These are phyloP conservation scores for Vitis rupestris DNA, from an alignment of 164 flowering plant species.

Conservation along the genomic window DNA sequence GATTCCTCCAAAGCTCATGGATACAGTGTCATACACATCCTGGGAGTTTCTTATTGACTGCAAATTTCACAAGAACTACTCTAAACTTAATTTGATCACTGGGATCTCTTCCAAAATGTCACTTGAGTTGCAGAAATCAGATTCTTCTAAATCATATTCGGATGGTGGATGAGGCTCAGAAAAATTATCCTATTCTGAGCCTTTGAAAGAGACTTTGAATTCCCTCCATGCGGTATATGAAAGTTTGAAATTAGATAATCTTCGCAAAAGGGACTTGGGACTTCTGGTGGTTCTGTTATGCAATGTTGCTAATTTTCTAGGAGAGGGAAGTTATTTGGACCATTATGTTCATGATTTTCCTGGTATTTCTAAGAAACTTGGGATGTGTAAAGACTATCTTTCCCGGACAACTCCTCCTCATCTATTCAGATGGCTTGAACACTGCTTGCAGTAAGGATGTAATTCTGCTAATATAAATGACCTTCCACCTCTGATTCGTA, in stretches of 20 bases:
- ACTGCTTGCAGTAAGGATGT: too few species aligned
- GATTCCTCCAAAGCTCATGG: constrained; percentile 14
- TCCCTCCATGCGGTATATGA: constrained; percentile 92
- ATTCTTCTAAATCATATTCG: constrained; percentile 18
- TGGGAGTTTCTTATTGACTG: constrained; percentile 84
- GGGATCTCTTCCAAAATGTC: constrained; percentile 25
- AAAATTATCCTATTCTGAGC: constrained; percentile 38
- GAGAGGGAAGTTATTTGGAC: too few species aligned
- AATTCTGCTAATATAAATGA: too few species aligned
- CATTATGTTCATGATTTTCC: too few species aligned
- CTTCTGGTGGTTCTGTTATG: too few species aligned
- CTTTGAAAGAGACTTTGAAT: constrained; percentile 55
- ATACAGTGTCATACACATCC: constrained; percentile 33
- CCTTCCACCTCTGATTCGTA: too few species aligned
- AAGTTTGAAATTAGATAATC: constrained; percentile 74
- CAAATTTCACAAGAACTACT: constrained; percentile 64
- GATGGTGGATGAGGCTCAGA: constrained; percentile 28
- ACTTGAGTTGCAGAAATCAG: constrained; percentile 16
- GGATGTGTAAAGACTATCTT: too few species aligned
- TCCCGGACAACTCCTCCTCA: too few species aligned
- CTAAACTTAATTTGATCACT: constrained; percentile 23
- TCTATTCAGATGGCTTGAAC: too few species aligned
- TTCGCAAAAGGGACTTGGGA: constrained; percentile 53
- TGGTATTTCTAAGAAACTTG: too few species aligned
- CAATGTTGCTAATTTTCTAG: too few species aligned